Base-by-base conservation (phyloP, 495 filamentous ascomycete genomes). In the Aspergillus bertholletiae region DNA sequence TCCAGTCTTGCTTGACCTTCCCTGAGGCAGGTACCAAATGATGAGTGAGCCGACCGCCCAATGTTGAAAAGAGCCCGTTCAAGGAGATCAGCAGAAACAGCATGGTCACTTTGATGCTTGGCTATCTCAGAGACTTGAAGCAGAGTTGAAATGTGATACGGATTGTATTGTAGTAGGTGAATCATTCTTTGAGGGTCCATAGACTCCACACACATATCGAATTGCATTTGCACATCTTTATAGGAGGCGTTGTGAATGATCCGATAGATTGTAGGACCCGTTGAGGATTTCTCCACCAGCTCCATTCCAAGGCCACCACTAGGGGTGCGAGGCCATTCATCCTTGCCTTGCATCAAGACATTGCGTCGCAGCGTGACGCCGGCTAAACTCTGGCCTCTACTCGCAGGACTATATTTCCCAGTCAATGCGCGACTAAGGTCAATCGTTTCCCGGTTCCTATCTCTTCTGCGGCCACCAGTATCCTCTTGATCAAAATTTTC, bases 21-120 rank as follows among this genome's bases (percentile, higher is more conserved):
- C 49, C 85, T 80, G n/a, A 97, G 73, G 49, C 84, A 82, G 27
- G 76, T 81, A 13, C 80, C 76, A 64, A 97, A 98, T 1, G 86
- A 82, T 11, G 89, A 91, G 53, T 92, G 84, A 1, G 86, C 81
- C 5, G 90, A 88, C 9, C 95, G 82, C 15, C 94, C 94, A 63
- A 99, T 94, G 27, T 88, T 89, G 74, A 96, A 97, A 11, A 99
- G 78, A 2, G 93, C 92, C 30, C 94, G 80, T 70, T 97, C 94
- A 47, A 96, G 83, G 8, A 97, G 80, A 60, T 97, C 94, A 22
- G 89, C 86, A 2, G 93, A 84, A 3, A 90, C 80, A 4, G 91
- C 83, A 58, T 90, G 84, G 64, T 97, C 93, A 30, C 88, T 80
- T 62, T 96, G 88, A 40, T 96, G 88, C 65, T 91, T 89, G 18